Percentiles rank a stretch among this genome's conserved stretches.
phyloP scores from a whole-genome alignment of 192 early-diverging fungal genomes.

The Chytriomyces confervae region DNA sequence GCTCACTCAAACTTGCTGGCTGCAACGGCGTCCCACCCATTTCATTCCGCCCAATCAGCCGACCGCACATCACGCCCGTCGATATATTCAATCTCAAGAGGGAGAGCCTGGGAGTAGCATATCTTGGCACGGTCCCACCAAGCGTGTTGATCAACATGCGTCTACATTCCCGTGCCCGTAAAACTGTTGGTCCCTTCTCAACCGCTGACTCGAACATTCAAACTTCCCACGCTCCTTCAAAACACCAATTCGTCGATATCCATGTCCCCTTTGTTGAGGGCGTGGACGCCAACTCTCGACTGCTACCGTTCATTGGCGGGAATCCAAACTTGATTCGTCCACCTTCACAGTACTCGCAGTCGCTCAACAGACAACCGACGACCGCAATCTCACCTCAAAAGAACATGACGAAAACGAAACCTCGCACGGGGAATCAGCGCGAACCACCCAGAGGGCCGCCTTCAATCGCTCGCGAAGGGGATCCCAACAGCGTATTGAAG shows the following conservation, averaged over 20 bases:
- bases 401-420: neutral
- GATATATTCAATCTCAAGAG: slow-evolving; percentile 28
- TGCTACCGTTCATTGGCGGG: neutral
- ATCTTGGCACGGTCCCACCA: neutral
- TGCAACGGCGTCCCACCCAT: slow-evolving; percentile 1
- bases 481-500: no score
- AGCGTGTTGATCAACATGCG: no score
- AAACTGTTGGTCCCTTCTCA: neutral
- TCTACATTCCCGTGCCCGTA: no score
- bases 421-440: neutral
- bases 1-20: slow-evolving; percentile 7
- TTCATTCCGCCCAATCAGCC: neutral
- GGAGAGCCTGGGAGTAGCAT: neutral
- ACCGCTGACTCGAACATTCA: neutral
- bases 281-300: neutral
- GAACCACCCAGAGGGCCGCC: neutral
- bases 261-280: neutral
- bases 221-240: neutral
- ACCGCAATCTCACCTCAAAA: no score
- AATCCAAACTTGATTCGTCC: no score
- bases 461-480: neutral
- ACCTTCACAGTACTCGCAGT: no score
- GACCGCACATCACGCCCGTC: slow-evolving; percentile 14
- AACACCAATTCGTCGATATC: slow-evolving; percentile 11
- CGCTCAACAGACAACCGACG: no score